Evolutionary conservation across 176 grass and related monocot species (phyloP).

Genomic region (Oryza rufipogon): DNA sequence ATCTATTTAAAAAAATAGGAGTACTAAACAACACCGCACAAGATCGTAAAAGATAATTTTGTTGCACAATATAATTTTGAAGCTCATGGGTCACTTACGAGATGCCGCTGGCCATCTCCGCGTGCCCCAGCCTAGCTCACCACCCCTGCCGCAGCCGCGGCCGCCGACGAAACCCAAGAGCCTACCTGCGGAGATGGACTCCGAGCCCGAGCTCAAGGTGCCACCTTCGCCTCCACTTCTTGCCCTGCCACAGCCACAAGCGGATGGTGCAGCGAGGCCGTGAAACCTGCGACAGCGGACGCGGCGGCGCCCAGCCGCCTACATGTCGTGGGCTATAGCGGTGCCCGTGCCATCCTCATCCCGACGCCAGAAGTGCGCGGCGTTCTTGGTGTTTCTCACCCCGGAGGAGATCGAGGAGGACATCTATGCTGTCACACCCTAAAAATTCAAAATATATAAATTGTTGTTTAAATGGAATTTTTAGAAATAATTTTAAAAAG

Average conservation of each 20-base stretch:
- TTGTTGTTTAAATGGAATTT: too few species aligned
- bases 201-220: not conserved
- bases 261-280: slow-evolving; percentile 30
- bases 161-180: not conserved
- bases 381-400: slow-evolving; percentile 61
- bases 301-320: slow-evolving; percentile 23
- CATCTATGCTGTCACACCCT: too few species aligned
- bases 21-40: too few species aligned
- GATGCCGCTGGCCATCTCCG: slow-evolving; percentile 61
- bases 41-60: too few species aligned
- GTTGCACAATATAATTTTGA: not conserved
- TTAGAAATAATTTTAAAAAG: too few species aligned
- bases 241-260: not conserved
- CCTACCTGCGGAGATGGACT: not conserved
- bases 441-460: too few species aligned
- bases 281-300: slow-evolving; percentile 80
- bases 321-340: slow-evolving; percentile 18
- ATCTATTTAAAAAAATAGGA: too few species aligned
- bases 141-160: too few species aligned
- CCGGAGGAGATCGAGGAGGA: slow-evolving; percentile 95
- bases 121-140: not conserved
- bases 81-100: slow-evolving; percentile 78
- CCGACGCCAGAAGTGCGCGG: slow-evolving; percentile 35
- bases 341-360: slow-evolving; percentile 8
- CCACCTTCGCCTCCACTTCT: slow-evolving; percentile 8